Evolutionary conservation across 805 yeast species (phyloP).

Genomic region (Wickerhamomyces mucosus): DNA sequence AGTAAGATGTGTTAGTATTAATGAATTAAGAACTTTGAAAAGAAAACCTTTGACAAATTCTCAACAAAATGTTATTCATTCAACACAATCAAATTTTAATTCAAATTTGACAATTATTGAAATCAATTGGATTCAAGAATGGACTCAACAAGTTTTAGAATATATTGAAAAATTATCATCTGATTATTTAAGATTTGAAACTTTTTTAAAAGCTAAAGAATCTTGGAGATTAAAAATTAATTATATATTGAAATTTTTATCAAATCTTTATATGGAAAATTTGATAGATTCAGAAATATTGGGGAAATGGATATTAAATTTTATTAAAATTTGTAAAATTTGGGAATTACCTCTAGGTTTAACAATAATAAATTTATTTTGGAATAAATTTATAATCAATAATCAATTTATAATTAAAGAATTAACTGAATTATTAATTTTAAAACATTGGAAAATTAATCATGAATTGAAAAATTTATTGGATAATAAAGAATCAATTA

Average conservation of each 20-base stretch:
- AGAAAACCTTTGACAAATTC: constrained; percentile 32
- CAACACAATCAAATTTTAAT: neutral
- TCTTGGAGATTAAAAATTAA: constrained; percentile 44
- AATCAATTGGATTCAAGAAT: constrained; percentile 65
- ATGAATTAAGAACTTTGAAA: constrained; percentile 55
- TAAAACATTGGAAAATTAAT: constrained; percentile 32
- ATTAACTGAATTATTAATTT: constrained; percentile 49
- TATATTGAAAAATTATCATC: constrained; percentile 32
- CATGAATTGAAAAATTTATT: constrained; percentile 24
- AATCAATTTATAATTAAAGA: constrained; percentile 54
- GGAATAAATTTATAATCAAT: constrained; percentile 57
- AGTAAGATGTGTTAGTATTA: constrained; percentile 75
- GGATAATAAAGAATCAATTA: constrained; percentile 24
- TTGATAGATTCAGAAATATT: constrained; percentile 55
- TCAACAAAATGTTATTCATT: neutral
- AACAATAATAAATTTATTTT: constrained; percentile 53
- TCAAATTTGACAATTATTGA: too few species aligned
- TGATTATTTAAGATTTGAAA: constrained; percentile 25
- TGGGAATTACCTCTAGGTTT: constrained; percentile 37
- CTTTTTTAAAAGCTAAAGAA: constrained; percentile 24
- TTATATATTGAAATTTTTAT: constrained; percentile 50
- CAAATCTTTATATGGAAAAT: constrained; percentile 59
- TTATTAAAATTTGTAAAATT: constrained; percentile 32
- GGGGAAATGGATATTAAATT: constrained; percentile 52
- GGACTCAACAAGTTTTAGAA: constrained; percentile 79